Base-by-base conservation (phyloP, 2,329 filamentous ascomycete genomes). In the Capronia americana region DNA sequence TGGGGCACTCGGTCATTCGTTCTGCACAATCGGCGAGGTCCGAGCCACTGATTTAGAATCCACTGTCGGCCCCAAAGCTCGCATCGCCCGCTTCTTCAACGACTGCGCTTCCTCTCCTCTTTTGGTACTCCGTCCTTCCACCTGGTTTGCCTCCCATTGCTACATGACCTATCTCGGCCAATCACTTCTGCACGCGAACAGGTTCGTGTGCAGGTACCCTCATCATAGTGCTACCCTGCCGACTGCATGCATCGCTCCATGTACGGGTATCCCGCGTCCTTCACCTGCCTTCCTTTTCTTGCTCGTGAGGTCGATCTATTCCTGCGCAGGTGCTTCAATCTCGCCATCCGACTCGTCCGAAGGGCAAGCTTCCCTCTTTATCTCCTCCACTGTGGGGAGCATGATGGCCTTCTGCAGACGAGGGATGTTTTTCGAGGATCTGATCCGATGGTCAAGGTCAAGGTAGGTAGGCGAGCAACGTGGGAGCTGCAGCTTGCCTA, bases 261-360 rank as follows among this genome's bases (percentile, higher is more conserved):
- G 14, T 44, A 44, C 38, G 5, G 5, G 38, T 20, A 23, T 17
- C 44, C 23, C 23, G 20, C 23, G 14, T 53, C 28, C 14, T 24
- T 23, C n/a, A 26, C 20, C 58, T 28, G 44, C 48, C 48, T 61
- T 38, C 46, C 58, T 61, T 17, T 38, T 61, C 32, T 7, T 53
- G 46, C 23, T 23, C 28, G 17, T 12, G 20, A 28, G 10, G 20
- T 10, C 48, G 48, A 51, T 55, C 53, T 17, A 14, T 8, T 30
- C 12, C 3, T 23, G 12, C 26, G 57, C 62, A 69, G 62, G 64
- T 69, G 68, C 68, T 30, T 50, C 28, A 55, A 51, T 44, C 38
- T n/a, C 8, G 58, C 28, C 38, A 17, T 65, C 58, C 63, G 58
- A 69, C 68, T 69, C 63, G 68, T 66, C 60, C 26, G 59, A 41